A percentile compares a stretch with the other conserved stretches of the same genome.
Evolutionary conservation across 805 yeast species (phyloP).

Genomic region (Cyberlindnera sargentensis): DNA sequence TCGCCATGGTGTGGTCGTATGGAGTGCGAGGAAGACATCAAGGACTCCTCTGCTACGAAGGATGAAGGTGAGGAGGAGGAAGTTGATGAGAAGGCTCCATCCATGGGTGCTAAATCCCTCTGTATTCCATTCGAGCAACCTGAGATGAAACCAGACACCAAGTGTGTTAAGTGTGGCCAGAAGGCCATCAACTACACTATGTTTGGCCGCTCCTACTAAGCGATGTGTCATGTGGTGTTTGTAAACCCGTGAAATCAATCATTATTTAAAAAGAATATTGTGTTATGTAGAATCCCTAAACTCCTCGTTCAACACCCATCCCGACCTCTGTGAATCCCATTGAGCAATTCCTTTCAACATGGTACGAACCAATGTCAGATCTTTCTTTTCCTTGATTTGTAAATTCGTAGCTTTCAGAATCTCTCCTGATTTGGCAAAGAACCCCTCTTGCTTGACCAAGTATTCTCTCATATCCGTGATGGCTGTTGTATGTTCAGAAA

Average conservation of each 20-base stretch:
- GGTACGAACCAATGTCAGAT: slow-evolving; percentile 56
- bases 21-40: slow-evolving; percentile 95
- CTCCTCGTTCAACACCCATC: slow-evolving; percentile 62
- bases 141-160: slow-evolving; percentile 64
- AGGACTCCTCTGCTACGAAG: slow-evolving; percentile 74
- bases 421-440: slow-evolving; percentile 42
- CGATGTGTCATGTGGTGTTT: neutral
- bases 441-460: slow-evolving; percentile 29
- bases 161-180: slow-evolving; percentile 80
- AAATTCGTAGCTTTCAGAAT: slow-evolving; percentile 34
- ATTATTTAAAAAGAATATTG: too few species aligned
- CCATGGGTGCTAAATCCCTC: slow-evolving; percentile 98
- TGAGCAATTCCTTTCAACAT: slow-evolving; percentile 59
- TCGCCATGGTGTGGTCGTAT: slow-evolving; percentile 97
- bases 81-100: slow-evolving; percentile 92
- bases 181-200: slow-evolving; percentile 78
- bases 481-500: slow-evolving; percentile 14
- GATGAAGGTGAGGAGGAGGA: slow-evolving; percentile 85
- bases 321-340: slow-evolving; percentile 53
- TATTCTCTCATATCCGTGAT: slow-evolving; percentile 34
- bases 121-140: slow-evolving; percentile 97
- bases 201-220: slow-evolving; percentile 94
- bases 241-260: too few species aligned
- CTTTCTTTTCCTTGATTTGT: slow-evolving; percentile 40
- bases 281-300: slow-evolving; percentile 21